A percentile compares a stretch with the other conserved stretches of the same genome.
Conservation (phyloP, 257 asterid genomes). For the Marsdenia floribunda region DNA sequence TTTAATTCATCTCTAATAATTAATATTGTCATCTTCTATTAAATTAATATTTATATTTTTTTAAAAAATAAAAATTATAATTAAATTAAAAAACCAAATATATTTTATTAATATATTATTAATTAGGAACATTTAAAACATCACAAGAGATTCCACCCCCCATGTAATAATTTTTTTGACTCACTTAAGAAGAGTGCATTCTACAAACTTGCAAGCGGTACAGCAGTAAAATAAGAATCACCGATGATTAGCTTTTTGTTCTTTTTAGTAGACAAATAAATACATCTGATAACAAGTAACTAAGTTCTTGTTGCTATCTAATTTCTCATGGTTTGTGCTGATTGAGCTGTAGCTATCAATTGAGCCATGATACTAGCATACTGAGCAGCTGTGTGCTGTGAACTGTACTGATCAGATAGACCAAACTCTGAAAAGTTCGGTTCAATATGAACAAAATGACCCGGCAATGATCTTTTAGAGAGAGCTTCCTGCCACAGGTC, state of each 20-base stretch:
- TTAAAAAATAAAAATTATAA: too few relatives aligned
- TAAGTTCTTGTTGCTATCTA: conserved; percentile 21
- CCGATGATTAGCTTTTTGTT: background rate
- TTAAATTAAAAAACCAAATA: too few relatives aligned
- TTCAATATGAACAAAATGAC: conserved; percentile 86
- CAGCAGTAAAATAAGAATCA: background rate
- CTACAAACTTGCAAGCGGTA: background rate
- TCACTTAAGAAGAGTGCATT: background rate
- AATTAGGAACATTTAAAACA: too few relatives aligned
- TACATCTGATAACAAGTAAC: background rate
- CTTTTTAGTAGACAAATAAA: background rate
- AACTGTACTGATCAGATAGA: conserved; percentile 60
- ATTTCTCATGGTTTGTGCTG: conserved; percentile 62
- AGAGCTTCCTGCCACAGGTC: conserved; percentile 87
- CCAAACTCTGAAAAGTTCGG: conserved; percentile 76
- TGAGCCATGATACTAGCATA: conserved; percentile 83
- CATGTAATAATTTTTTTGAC: background rate
- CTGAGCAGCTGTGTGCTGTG: conserved; percentile 87
- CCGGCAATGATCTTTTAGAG: conserved; percentile 71
- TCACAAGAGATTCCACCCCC: too few relatives aligned
- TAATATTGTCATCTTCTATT: too few relatives aligned
- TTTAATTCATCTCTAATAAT: too few relatives aligned
- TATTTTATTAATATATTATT: too few relatives aligned
- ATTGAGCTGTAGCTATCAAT: conserved; percentile 71
- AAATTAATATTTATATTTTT: too few relatives aligned